Conservation (phyloP, 2,329 filamentous ascomycete genomes). For the Colletotrichum cereale region DNA sequence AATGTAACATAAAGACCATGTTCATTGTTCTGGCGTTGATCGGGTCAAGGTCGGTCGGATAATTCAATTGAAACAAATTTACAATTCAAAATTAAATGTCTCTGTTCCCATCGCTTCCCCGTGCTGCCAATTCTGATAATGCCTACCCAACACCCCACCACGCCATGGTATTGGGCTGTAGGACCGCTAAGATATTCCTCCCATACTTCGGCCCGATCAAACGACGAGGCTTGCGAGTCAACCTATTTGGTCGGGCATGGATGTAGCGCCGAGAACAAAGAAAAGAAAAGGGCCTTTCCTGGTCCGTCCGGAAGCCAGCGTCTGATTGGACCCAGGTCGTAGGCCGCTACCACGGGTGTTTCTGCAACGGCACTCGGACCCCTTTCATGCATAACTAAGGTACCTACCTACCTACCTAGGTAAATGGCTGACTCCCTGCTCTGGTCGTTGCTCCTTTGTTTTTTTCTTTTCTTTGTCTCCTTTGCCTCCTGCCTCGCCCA, state of each 20-base stretch:
- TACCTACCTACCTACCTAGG: too few species aligned
- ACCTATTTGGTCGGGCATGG: too few species aligned
- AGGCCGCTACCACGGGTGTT: slow-evolving; percentile 22
- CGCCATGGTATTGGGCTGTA: not conserved
- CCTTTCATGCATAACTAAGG: slow-evolving; percentile 19
- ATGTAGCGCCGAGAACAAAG: not conserved
- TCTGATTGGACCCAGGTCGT: slow-evolving; percentile 1
- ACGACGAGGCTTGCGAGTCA: not conserved
- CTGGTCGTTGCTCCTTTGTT: not conserved
- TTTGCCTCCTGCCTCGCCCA: not conserved
- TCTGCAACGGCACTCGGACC: slow-evolving; percentile 15
- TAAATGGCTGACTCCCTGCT: too few species aligned
- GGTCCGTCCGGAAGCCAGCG: slow-evolving; percentile 1
- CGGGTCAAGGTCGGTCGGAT: slow-evolving; percentile 23
- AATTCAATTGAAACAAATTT: slow-evolving; percentile 24
- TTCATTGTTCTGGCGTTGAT: slow-evolving; percentile 24
- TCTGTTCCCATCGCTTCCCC: not conserved
- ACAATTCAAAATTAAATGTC: not conserved
- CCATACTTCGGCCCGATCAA: not conserved
- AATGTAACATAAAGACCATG: slow-evolving; percentile 23
- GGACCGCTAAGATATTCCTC: not conserved
- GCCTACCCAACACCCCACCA: not conserved
- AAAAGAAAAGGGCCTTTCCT: not conserved
- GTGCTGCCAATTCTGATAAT: not conserved
- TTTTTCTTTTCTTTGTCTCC: not conserved